phyloP scores from a whole-genome alignment of 768 basidiomycete species.

The Termitomyces sp. region DNA sequence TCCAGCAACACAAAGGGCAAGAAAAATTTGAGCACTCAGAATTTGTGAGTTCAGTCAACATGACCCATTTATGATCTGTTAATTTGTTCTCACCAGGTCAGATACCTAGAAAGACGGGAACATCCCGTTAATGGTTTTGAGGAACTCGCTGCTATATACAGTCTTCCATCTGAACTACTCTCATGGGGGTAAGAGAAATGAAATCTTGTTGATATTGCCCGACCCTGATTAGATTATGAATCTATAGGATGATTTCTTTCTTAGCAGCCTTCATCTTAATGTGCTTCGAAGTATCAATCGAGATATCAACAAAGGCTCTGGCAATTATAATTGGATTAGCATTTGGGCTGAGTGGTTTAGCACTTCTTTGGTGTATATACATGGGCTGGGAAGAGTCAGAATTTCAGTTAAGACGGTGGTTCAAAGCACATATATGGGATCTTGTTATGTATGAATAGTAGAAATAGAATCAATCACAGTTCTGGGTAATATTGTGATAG shows the following conservation, averaged over 20 bases:
- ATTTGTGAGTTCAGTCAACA: background rate
- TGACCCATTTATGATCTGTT: background rate
- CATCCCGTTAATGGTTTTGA: background rate
- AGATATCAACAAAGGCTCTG: background rate
- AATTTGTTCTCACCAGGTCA: background rate
- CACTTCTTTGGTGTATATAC: background rate
- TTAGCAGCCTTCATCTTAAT: background rate
- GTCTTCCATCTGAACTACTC: conserved; percentile 2
- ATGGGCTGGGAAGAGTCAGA: conserved; percentile 1
- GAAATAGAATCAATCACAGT: no score
- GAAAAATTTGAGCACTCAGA: background rate
- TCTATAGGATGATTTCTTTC: background rate
- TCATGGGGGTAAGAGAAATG: conserved; percentile 1
- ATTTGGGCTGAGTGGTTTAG: background rate
- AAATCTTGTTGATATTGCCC: background rate
- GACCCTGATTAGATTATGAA: background rate
- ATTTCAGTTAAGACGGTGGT: no score
- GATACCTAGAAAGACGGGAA: background rate
- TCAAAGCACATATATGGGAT: no score
- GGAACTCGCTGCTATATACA: background rate
- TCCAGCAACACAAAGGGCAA: conserved; percentile 1
- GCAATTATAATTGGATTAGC: background rate
- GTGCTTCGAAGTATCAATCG: background rate
- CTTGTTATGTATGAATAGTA: no score
- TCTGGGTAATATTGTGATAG: no score